A percentile compares a stretch with the other conserved stretches of the same genome.
Conservation (phyloP, 2,329 filamentous ascomycete species). For the Penicillium sp. region DNA sequence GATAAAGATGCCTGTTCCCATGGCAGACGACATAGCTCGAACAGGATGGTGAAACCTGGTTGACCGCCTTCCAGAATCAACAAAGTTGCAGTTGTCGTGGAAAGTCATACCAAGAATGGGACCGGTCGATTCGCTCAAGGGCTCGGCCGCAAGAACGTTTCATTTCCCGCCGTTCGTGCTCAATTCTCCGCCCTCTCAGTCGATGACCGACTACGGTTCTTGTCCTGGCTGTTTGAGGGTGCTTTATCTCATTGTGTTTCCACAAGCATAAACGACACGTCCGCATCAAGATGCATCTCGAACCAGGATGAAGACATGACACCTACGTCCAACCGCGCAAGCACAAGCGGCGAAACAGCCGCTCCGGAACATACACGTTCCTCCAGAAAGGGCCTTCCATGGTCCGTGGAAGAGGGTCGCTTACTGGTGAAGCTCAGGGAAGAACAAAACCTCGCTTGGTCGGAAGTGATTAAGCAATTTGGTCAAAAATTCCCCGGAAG, state of each 20-base stretch:
- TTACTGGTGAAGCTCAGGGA: conserved; percentile 14
- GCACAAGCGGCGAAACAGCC: not conserved
- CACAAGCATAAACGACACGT: not conserved
- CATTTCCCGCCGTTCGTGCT: conserved; percentile 6
- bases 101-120: not conserved
- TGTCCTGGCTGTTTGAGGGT: not conserved
- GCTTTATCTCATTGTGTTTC: not conserved
- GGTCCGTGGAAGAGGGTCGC: conserved; percentile 13
- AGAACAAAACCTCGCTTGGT: conserved; percentile 16
- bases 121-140: not conserved
- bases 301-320: not conserved
- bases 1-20: not conserved
- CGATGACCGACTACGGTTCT: conserved; percentile 6
- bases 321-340: not conserved
- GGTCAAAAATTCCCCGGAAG: conserved; percentile 11
- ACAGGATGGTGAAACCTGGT: not conserved
- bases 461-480: conserved; percentile 15
- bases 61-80: not conserved
- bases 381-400: conserved; percentile 14
- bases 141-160: conserved; percentile 1
- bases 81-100: conserved; percentile 1
- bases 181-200: conserved; percentile 10
- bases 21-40: not conserved
- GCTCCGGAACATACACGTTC: not conserved
- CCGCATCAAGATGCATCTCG: not conserved